Conservation (phyloP, 805 yeast species). For the Wilhelminamyces savonicus region DNA sequence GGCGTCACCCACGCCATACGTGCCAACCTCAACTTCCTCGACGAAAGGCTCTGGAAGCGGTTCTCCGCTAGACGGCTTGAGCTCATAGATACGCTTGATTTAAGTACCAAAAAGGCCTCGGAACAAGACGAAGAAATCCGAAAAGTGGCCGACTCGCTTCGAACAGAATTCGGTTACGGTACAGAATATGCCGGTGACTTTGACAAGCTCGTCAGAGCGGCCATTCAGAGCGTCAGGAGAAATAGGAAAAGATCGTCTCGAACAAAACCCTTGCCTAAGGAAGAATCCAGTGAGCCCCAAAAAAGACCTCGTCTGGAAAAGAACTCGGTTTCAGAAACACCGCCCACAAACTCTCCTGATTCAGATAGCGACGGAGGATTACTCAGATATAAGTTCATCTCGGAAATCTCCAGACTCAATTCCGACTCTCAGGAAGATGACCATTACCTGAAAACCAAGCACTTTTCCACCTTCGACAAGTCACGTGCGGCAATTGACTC, state of each 20-base stretch:
- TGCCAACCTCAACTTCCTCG: constrained; percentile 62
- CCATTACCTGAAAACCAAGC: constrained; percentile 25
- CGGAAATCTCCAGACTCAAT: constrained; percentile 29
- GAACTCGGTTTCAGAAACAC: background rate
- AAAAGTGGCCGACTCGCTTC: constrained; percentile 68
- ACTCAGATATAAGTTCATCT: constrained; percentile 14
- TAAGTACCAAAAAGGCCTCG: constrained; percentile 70
- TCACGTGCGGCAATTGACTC: constrained; percentile 44
- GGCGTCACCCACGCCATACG: constrained; percentile 58
- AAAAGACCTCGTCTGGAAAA: background rate
- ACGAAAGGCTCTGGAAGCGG: constrained; percentile 80
- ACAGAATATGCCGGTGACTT: constrained; percentile 59
- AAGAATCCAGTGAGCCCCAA: no score
- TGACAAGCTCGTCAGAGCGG: constrained; percentile 86
- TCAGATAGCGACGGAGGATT: background rate
- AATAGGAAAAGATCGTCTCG: constrained; percentile 64
- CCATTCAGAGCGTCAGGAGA: constrained; percentile 87
- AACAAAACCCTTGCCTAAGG: constrained; percentile 8
- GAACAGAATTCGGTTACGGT: constrained; percentile 74
- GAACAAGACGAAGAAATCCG: constrained; percentile 85
- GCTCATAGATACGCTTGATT: constrained; percentile 68
- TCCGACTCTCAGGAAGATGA: constrained; percentile 30
- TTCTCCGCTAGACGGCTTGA: constrained; percentile 89
- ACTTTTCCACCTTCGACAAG: constrained; percentile 25
- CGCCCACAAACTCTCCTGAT: no score